phyloP scores from a whole-genome alignment of 352 stramenopile species.

The Pythium aphanidermatum region DNA sequence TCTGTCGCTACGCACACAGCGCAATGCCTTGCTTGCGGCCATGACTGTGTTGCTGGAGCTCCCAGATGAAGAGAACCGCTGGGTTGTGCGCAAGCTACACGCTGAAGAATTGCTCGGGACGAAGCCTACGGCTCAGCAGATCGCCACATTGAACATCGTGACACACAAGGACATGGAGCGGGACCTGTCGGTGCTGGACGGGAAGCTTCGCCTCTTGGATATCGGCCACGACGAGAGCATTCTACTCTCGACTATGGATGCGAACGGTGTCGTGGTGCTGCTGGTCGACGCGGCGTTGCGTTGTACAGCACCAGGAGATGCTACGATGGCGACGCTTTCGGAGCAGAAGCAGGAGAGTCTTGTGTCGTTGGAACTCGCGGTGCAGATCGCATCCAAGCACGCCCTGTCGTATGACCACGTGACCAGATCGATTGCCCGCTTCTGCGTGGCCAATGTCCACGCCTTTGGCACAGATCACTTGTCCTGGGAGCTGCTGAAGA shows the following conservation, averaged over 20 bases:
- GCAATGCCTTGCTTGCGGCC: constrained; percentile 52
- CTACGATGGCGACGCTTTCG: constrained; percentile 18
- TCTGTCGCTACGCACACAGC: constrained; percentile 40
- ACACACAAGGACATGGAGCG: constrained; percentile 55
- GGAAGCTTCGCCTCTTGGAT: constrained; percentile 49
- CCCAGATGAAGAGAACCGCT: constrained; percentile 39
- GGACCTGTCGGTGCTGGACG: constrained; percentile 52
- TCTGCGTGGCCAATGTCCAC: constrained; percentile 50
- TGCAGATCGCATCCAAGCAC: constrained; percentile 36
- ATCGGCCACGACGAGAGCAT: constrained; percentile 50
- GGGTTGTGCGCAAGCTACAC: constrained; percentile 70
- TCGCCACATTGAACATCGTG: constrained; percentile 42
- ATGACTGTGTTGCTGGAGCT: constrained; percentile 34
- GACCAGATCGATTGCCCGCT: constrained; percentile 60
- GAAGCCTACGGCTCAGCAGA: constrained; percentile 8
- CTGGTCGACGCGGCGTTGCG: constrained; percentile 39
- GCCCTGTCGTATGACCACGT: constrained; percentile 25
- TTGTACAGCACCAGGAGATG: not conserved
- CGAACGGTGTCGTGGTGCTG: constrained; percentile 45
- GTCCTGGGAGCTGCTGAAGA: constrained; percentile 51
- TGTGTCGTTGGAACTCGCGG: constrained; percentile 41
- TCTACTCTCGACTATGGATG: constrained; percentile 51
- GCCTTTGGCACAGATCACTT: constrained; percentile 29
- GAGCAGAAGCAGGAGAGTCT: constrained; percentile 44
- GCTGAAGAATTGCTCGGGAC: constrained; percentile 34